Conservation (phyloP, 2,329 filamentous ascomycete genomes). For the Ascochyta fabae region DNA sequence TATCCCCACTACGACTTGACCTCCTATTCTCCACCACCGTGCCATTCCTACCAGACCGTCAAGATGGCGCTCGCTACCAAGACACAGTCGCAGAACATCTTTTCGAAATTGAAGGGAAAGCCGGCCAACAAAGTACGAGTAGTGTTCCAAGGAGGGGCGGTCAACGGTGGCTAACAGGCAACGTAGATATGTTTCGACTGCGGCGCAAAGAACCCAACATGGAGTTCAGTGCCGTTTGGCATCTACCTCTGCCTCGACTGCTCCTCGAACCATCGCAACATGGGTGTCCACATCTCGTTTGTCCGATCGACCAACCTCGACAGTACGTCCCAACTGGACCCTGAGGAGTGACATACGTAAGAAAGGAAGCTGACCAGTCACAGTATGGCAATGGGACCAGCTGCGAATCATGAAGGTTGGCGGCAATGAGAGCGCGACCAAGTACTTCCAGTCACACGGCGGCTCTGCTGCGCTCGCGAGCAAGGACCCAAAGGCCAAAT, state of each 20-base stretch:
- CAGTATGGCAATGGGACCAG: conserved; percentile 96
- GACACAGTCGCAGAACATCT: conserved; percentile 94
- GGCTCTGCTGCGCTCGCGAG: conserved; percentile 91
- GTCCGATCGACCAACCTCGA: conserved; percentile 98
- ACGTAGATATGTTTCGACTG: conserved; percentile 95
- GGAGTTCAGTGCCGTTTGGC: conserved; percentile 95
- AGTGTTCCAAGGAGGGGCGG: conserved; percentile 20
- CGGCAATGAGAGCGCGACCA: conserved; percentile 96
- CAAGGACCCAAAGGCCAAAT: conserved; percentile 97
- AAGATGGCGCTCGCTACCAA: conserved; percentile 77
- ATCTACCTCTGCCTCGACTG: conserved; percentile 99
- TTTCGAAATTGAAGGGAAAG: conserved; percentile 95
- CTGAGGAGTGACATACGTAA: conserved; percentile 38
- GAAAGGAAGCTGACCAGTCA: conserved; percentile 54
- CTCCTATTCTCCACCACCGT: conserved; percentile 31
- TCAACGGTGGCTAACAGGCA: conserved; percentile 31
- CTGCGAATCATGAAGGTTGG: conserved; percentile 97
- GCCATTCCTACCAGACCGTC: conserved; percentile 30
- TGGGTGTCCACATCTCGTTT: conserved; percentile 98
- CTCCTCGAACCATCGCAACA: conserved; percentile 94
- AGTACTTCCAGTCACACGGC: conserved; percentile 97
- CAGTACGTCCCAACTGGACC: conserved; percentile 66
- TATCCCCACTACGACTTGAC: conserved; percentile 38
- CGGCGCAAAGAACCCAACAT: conserved; percentile 95
- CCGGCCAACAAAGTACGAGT: conserved; percentile 84